A percentile compares a stretch with the other conserved stretches of the same genome.
These are phyloP conservation scores for Aspergillus luchuensis DNA, from an alignment of 2,329 filamentous ascomycete species.

Conservation along the genomic window DNA sequence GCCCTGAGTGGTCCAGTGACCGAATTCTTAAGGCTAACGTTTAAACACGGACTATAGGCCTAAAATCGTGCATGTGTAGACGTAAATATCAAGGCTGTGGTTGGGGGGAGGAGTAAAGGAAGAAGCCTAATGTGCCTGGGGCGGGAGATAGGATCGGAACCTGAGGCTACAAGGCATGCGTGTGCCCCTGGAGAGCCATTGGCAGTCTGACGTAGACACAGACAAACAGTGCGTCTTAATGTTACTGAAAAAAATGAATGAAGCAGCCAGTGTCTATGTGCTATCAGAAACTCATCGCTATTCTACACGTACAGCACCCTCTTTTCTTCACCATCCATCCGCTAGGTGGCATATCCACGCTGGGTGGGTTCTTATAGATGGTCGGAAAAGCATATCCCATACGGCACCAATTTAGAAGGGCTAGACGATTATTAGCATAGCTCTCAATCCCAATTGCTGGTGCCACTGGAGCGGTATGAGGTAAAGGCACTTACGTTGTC, in stretches of 20 bases:
- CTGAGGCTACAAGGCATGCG: not conserved
- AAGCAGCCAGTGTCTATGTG: conserved; percentile 36
- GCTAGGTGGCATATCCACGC: conserved; percentile 16
- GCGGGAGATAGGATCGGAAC: not conserved
- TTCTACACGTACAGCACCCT: conserved; percentile 38
- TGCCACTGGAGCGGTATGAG: not conserved
- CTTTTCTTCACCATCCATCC: conserved; percentile 16
- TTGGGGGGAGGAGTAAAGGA: not conserved
- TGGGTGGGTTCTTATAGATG: conserved; percentile 15
- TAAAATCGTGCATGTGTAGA: not conserved
- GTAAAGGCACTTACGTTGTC: conserved; percentile 55
- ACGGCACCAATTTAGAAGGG: conserved; percentile 38
- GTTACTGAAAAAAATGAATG: not conserved
- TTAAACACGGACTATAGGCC: too few species aligned
- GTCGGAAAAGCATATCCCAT: conserved; percentile 10
- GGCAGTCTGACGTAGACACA: not conserved
- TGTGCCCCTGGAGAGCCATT: not conserved
- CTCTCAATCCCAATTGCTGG: not conserved
- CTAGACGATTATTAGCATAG: conserved; percentile 29
- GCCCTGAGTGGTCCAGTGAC: not conserved
- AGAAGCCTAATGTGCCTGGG: not conserved
- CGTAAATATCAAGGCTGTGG: not conserved
- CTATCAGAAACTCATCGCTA: conserved; percentile 40
- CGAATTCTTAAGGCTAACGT: too few species aligned
- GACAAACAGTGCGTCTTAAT: not conserved